A percentile compares a stretch with the other conserved stretches of the same genome.
phyloP scores from a whole-genome alignment of 331 rosid genomes.

The Erythrophleum ivorense region DNA sequence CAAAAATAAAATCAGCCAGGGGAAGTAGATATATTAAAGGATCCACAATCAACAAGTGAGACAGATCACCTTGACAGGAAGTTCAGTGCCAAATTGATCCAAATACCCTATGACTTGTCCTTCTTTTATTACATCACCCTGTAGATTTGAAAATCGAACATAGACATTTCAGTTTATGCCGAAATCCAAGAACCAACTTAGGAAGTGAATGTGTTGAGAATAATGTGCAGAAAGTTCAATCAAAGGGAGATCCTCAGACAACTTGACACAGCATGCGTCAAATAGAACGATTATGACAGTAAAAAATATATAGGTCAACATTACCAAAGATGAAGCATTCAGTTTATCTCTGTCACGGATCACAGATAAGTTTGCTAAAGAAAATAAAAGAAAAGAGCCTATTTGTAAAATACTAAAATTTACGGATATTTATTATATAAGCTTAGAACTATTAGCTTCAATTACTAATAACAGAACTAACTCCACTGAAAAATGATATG shows the following conservation, averaged over 20 bases:
- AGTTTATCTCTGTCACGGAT: not conserved
- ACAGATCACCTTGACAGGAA: slow-evolving; percentile 82
- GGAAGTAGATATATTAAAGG: slow-evolving; percentile 25
- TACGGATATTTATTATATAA: slow-evolving; percentile 19
- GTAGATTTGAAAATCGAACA: slow-evolving; percentile 43
- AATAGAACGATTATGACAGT: slow-evolving; percentile 7
- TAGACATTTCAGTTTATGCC: slow-evolving; percentile 27
- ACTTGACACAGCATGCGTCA: slow-evolving; percentile 1
- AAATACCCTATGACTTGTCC: slow-evolving; percentile 93
- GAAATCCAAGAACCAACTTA: slow-evolving; percentile 32
- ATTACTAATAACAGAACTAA: slow-evolving; percentile 25
- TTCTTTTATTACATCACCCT: slow-evolving; percentile 89
- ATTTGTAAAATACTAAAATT: not conserved
- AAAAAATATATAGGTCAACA: not conserved
- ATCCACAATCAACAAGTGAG: slow-evolving; percentile 33
- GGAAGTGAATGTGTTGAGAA: slow-evolving; percentile 37
- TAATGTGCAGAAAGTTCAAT: slow-evolving; percentile 18
- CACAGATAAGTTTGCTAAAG: not conserved
- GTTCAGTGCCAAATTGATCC: slow-evolving; percentile 87
- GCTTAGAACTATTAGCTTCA: slow-evolving; percentile 17
- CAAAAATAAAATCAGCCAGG: slow-evolving; percentile 48
- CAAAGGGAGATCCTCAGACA: slow-evolving; percentile 37
- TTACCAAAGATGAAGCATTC: slow-evolving; percentile 15
- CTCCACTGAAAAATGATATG: slow-evolving; percentile 6
- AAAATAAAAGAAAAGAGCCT: not conserved